Evolutionary conservation across 495 filamentous ascomycete species (phyloP).

Genomic region (Gamarada debralockiae): DNA sequence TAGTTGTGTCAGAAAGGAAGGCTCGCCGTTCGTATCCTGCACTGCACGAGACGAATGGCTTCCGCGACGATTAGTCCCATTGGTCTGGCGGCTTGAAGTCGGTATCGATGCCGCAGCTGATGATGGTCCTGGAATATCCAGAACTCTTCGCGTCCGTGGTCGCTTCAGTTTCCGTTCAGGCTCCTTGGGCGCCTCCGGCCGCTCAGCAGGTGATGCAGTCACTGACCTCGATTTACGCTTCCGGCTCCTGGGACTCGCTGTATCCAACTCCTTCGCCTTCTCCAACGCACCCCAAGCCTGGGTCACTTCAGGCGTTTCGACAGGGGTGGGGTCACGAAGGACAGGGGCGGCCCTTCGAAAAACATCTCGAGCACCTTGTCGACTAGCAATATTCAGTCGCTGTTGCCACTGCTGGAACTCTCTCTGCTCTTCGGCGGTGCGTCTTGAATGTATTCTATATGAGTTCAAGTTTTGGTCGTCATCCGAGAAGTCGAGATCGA

Average conservation of each 20-base stretch:
- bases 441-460: conserved; percentile 50
- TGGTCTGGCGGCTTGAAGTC: conserved; percentile 22
- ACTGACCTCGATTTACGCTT: conserved; percentile 76
- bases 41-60: conserved; percentile 32
- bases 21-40: conserved; percentile 40
- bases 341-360: background rate
- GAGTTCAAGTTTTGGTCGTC: conserved; percentile 60
- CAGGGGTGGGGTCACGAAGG: conserved; percentile 40
- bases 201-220: conserved; percentile 62
- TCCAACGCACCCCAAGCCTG: conserved; percentile 89
- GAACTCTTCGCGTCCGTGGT: conserved; percentile 62
- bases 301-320: conserved; percentile 73
- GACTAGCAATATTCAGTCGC: conserved; percentile 72
- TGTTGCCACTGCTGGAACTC: conserved; percentile 75
- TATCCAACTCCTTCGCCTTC: conserved; percentile 63
- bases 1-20: conserved; percentile 73
- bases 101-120: conserved; percentile 37
- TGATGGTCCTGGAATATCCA: conserved; percentile 47
- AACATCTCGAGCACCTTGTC: conserved; percentile 54
- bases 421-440: conserved; percentile 57
- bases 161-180: conserved; percentile 80
- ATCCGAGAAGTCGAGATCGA: conserved; percentile 89
- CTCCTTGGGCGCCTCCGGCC: conserved; percentile 47
- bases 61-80: conserved; percentile 15
- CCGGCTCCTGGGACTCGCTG: conserved; percentile 40